A percentile compares a stretch with the other conserved stretches of the same genome.
Conservation (phyloP, 2,329 filamentous ascomycete species). For the Fusarium sp. region DNA sequence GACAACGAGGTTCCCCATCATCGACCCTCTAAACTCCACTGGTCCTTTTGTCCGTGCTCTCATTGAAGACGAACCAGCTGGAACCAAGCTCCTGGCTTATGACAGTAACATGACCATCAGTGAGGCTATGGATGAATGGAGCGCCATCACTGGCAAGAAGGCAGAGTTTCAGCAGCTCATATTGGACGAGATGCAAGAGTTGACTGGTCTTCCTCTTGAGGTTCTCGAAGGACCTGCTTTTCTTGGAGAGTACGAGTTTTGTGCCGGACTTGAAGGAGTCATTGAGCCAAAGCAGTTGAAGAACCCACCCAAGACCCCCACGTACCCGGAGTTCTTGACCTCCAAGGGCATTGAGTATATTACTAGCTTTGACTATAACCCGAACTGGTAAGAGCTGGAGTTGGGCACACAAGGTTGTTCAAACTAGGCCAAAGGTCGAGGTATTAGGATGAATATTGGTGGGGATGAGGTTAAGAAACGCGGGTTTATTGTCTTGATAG, state of each 20-base stretch:
- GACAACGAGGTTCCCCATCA: slow-evolving; percentile 50
- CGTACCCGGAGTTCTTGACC: slow-evolving; percentile 46
- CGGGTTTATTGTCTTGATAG: neutral
- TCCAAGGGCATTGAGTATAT: slow-evolving; percentile 24
- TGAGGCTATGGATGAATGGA: slow-evolving; percentile 50
- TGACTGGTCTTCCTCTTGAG: slow-evolving; percentile 49
- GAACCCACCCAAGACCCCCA: slow-evolving; percentile 41
- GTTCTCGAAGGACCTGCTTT: slow-evolving; percentile 50
- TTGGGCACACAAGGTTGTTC: neutral
- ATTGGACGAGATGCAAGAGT: slow-evolving; percentile 47
- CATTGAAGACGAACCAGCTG: slow-evolving; percentile 51
- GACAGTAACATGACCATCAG: slow-evolving; percentile 50
- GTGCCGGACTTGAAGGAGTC: slow-evolving; percentile 49
- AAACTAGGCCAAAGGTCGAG: neutral
- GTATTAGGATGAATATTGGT: neutral
- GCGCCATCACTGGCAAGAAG: slow-evolving; percentile 49
- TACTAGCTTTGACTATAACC: neutral
- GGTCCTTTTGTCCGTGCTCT: slow-evolving; percentile 58
- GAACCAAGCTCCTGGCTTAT: slow-evolving; percentile 57
- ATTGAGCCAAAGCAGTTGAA: slow-evolving; percentile 54
- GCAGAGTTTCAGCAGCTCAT: slow-evolving; percentile 45
- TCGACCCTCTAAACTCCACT: slow-evolving; percentile 51
- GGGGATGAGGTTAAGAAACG: neutral
- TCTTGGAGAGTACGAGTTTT: slow-evolving; percentile 54
- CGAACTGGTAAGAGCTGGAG: neutral